Conservation (phyloP, 2,329 filamentous ascomycete genomes). For the Tolypocladium guangdongense region DNA sequence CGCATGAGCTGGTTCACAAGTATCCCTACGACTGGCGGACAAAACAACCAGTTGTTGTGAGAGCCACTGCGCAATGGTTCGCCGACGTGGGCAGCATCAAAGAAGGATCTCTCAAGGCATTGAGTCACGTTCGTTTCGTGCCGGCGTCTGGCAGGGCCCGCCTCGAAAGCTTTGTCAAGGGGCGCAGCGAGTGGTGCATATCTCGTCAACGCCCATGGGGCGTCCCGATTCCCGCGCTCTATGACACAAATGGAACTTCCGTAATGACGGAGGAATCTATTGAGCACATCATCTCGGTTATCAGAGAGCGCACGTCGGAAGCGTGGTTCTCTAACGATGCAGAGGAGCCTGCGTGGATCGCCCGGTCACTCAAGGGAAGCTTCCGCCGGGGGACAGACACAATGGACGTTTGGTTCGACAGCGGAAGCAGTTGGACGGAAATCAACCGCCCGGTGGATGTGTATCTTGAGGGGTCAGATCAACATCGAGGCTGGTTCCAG, state of each 20-base stretch:
- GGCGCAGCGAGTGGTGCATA: conserved; percentile 94
- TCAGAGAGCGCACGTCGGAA: conserved; percentile 70
- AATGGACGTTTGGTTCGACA: conserved; percentile 99
- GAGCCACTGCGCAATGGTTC: conserved; percentile 97
- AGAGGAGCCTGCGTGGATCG: conserved; percentile 70
- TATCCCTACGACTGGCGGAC: conserved; percentile 98
- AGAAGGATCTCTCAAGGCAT: conserved; percentile 54
- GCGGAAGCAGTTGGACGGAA: conserved; percentile 82
- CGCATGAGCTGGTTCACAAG: conserved; percentile 71
- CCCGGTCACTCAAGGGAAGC: conserved; percentile 44
- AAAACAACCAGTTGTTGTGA: conserved; percentile 80
- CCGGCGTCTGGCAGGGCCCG: conserved; percentile 64
- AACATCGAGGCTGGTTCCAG: conserved; percentile 98
- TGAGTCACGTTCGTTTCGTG: conserved; percentile 66
- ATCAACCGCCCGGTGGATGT: conserved; percentile 57
- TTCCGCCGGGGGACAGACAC: conserved; percentile 80
- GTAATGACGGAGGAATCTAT: conserved; percentile 73
- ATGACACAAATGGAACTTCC: conserved; percentile 60
- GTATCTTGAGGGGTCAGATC: conserved; percentile 89
- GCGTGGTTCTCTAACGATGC: conserved; percentile 84
- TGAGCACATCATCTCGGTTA: conserved; percentile 70
- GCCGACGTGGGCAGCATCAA: conserved; percentile 84
- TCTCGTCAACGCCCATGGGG: conserved; percentile 94
- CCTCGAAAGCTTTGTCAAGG: conserved; percentile 75
- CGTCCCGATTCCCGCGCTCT: conserved; percentile 87